Conservation (phyloP, 2,329 filamentous ascomycete genomes). For the Volutella citrinella region DNA sequence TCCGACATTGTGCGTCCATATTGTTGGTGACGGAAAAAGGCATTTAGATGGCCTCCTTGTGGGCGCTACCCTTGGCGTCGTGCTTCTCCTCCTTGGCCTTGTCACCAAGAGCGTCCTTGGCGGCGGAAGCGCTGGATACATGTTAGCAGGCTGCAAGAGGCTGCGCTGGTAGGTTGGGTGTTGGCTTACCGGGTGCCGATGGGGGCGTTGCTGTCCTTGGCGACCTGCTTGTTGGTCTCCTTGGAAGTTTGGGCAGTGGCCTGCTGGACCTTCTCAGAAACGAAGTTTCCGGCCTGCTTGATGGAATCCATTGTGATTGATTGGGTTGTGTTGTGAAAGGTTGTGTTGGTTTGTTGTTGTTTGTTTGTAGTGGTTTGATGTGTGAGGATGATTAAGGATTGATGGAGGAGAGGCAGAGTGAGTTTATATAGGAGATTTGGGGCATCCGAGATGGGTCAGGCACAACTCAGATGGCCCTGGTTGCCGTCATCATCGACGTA, state of each 20-base stretch:
- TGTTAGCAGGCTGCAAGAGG: slow-evolving; percentile 9
- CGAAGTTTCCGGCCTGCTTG: slow-evolving; percentile 65
- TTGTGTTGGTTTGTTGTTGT: slow-evolving; percentile 11
- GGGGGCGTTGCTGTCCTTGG: slow-evolving; percentile 57
- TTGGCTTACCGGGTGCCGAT: slow-evolving; percentile 50
- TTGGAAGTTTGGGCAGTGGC: slow-evolving; percentile 55
- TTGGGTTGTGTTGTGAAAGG: slow-evolving; percentile 10
- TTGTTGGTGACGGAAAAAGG: background rate
- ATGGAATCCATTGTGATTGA: slow-evolving; percentile 49
- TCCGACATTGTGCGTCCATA: background rate
- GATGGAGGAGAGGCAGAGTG: slow-evolving; percentile 1
- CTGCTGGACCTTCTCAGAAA: slow-evolving; percentile 60
- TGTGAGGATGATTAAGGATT: slow-evolving; percentile 24
- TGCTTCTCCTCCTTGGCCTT: slow-evolving; percentile 42
- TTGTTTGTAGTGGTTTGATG: slow-evolving; percentile 4
- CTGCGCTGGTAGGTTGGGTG: no score
- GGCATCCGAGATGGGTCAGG: no score
- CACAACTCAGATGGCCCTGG: no score
- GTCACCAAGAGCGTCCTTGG: slow-evolving; percentile 47
- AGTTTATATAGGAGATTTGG: slow-evolving; percentile 20
- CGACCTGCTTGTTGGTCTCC: slow-evolving; percentile 67
- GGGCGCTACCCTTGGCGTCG: slow-evolving; percentile 36
- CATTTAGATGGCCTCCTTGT: slow-evolving; percentile 40
- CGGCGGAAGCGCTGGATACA: slow-evolving; percentile 39
- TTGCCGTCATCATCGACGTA: no score